phyloP scores from a whole-genome alignment of 2,329 filamentous ascomycete genomes.

The Akanthomyces uredinophilus region DNA sequence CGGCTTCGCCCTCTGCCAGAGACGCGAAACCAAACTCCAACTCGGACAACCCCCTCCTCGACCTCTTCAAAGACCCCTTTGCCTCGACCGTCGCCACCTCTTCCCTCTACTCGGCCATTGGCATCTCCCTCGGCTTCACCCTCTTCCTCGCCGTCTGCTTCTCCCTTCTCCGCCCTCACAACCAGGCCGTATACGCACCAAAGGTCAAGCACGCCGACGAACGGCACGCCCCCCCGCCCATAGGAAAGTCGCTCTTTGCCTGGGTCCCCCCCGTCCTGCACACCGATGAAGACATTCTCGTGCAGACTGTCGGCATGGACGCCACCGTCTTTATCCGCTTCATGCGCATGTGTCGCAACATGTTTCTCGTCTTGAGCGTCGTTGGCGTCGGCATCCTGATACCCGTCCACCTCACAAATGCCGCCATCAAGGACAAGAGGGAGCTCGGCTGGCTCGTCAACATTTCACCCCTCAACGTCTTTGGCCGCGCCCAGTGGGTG shows the following conservation, averaged over 20 bases:
- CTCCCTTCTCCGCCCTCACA: constrained; percentile 84
- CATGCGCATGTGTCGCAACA: constrained; percentile 84
- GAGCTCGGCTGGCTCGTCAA: constrained; percentile 45
- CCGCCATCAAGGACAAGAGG: constrained; percentile 23
- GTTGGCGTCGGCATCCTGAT: constrained; percentile 74
- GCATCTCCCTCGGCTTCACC: constrained; percentile 72
- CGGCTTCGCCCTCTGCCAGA: background rate
- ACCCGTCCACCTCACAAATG: constrained; percentile 64
- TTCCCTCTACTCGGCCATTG: constrained; percentile 68
- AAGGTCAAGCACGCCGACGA: constrained; percentile 90
- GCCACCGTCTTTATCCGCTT: constrained; percentile 88
- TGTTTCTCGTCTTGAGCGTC: constrained; percentile 69
- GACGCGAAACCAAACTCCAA: constrained; percentile 12
- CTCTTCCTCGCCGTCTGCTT: constrained; percentile 71
- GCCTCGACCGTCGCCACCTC: constrained; percentile 27
- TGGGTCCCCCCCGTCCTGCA: constrained; percentile 77
- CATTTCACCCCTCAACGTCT: constrained; percentile 56
- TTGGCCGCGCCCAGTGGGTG: constrained; percentile 50
- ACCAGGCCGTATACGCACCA: constrained; percentile 88
- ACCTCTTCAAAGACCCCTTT: constrained; percentile 48
- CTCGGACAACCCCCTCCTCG: constrained; percentile 39
- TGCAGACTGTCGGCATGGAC: constrained; percentile 84
- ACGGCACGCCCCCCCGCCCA: constrained; percentile 78
- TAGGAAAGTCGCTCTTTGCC: constrained; percentile 81
- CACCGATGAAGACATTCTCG: constrained; percentile 70